A percentile compares a stretch with the other conserved stretches of the same genome.
phyloP scores from a whole-genome alignment of 306 rosid species.

The Acacia crassicarpa region DNA sequence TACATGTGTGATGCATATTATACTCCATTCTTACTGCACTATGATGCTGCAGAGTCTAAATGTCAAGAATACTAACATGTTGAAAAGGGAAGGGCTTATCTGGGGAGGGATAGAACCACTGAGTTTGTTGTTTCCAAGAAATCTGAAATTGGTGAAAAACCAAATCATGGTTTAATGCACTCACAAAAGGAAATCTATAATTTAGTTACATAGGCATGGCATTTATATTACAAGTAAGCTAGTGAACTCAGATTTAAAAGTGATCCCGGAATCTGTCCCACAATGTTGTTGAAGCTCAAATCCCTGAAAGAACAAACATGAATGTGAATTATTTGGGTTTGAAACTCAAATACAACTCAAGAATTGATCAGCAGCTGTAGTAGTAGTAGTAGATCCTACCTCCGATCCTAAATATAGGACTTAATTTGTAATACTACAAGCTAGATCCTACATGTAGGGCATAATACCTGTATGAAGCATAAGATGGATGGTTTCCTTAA shows the following conservation, averaged over 20 bases:
- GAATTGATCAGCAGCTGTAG: neutral
- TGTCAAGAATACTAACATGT: conserved; percentile 52
- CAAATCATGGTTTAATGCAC: conserved; percentile 4
- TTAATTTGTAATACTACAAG: too few species aligned
- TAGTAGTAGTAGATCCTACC: too few species aligned
- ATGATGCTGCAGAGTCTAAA: neutral
- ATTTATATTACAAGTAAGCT: conserved; percentile 54
- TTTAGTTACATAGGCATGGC: conserved; percentile 1
- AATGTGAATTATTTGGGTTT: neutral
- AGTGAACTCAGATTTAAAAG: conserved; percentile 71
- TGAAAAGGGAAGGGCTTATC: conserved; percentile 49
- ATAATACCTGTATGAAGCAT: too few species aligned
- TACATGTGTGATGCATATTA: too few species aligned
- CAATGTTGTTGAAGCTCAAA: conserved; percentile 82
- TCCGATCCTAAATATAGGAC: too few species aligned
- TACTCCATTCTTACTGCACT: too few species aligned
- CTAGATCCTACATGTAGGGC: too few species aligned
- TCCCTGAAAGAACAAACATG: conserved; percentile 55
- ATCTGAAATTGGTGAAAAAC: conserved; percentile 35
- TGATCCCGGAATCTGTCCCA: conserved; percentile 56
- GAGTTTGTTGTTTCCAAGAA: conserved; percentile 80
- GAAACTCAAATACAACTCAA: neutral
- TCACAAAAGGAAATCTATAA: conserved; percentile 13
- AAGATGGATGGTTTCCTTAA: too few species aligned
- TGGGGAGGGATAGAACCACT: conserved; percentile 58